phyloP scores from a whole-genome alignment of 2,329 filamentous ascomycete species.

The Aspergillus quadricinctus region DNA sequence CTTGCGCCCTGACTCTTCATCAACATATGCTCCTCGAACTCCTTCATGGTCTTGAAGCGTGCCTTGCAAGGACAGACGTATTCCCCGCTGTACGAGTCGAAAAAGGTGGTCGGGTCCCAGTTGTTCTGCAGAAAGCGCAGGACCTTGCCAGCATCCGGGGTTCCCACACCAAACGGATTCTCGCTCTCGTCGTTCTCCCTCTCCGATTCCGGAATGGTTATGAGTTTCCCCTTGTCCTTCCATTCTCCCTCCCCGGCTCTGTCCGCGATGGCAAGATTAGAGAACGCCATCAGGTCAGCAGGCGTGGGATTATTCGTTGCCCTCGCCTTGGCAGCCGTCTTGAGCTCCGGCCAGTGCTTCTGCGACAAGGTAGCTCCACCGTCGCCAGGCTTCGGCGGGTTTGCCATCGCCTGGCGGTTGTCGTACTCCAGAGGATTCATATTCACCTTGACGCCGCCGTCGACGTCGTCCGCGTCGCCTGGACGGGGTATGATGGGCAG shows the following conservation, averaged over 20 bases:
- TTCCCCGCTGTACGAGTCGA: constrained; percentile 22
- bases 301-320: not conserved
- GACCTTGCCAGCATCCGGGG: constrained; percentile 8
- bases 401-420: constrained; percentile 15
- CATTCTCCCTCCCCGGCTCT: not conserved
- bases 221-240: constrained; percentile 5
- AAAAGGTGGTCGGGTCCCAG: constrained; percentile 30
- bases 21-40: constrained; percentile 33
- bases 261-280: constrained; percentile 2
- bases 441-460: constrained; percentile 22
- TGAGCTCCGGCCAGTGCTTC: constrained; percentile 24
- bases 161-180: constrained; percentile 1
- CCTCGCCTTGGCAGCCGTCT: not conserved
- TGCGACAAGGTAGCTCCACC: constrained; percentile 6
- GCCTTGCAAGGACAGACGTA: constrained; percentile 35
- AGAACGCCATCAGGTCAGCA: constrained; percentile 21
- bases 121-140: constrained; percentile 11
- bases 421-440: constrained; percentile 6
- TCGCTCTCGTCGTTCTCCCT: not conserved
- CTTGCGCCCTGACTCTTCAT: constrained; percentile 13
- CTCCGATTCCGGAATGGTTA: not conserved
- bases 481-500: constrained; percentile 2
- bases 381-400: constrained; percentile 11
- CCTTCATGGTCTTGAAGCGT: constrained; percentile 18
- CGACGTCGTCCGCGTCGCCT: constrained; percentile 10